phyloP scores from a whole-genome alignment of 352 stramenopile genomes.

The Stephanocyclus meneghinianus region DNA sequence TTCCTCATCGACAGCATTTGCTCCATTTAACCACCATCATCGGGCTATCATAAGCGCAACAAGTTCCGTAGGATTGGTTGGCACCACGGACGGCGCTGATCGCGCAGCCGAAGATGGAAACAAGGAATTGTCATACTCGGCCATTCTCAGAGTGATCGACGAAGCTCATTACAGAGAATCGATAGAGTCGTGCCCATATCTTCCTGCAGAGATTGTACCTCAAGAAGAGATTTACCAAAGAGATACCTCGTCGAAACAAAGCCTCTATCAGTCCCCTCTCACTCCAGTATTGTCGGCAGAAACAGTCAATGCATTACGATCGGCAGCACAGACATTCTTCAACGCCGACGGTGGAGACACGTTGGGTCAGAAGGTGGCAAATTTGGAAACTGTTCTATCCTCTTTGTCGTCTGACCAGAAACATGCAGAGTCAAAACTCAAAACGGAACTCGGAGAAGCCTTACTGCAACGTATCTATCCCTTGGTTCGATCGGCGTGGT shows the following conservation, averaged over 20 bases:
- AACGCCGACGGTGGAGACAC: conserved; percentile 1
- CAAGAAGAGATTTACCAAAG: neutral
- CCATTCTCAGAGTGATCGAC: conserved; percentile 47
- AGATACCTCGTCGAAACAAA: neutral
- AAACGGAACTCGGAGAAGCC: conserved; percentile 20
- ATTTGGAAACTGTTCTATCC: conserved; percentile 34
- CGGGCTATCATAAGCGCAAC: neutral
- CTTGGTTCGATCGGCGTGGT: conserved; percentile 34
- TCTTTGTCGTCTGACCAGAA: neutral
- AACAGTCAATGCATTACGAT: conserved; percentile 27
- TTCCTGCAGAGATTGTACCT: conserved; percentile 25
- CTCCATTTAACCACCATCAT: conserved; percentile 4
- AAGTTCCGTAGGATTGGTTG: neutral
- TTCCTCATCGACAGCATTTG: conserved; percentile 5
- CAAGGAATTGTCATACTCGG: conserved; percentile 36
- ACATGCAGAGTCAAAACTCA: conserved; percentile 14
- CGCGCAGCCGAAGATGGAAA: neutral
- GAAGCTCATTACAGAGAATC: conserved; percentile 34
- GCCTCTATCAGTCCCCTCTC: conserved; percentile 18
- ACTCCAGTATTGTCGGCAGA: conserved; percentile 30
- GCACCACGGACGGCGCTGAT: neutral
- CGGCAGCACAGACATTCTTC: conserved; percentile 39
- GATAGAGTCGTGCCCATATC: conserved; percentile 27
- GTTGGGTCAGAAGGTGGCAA: conserved; percentile 18
- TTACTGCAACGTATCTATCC: conserved; percentile 42